Base-by-base conservation (phyloP, 2,329 filamentous ascomycete species). In the Shiraia bambusicola region DNA sequence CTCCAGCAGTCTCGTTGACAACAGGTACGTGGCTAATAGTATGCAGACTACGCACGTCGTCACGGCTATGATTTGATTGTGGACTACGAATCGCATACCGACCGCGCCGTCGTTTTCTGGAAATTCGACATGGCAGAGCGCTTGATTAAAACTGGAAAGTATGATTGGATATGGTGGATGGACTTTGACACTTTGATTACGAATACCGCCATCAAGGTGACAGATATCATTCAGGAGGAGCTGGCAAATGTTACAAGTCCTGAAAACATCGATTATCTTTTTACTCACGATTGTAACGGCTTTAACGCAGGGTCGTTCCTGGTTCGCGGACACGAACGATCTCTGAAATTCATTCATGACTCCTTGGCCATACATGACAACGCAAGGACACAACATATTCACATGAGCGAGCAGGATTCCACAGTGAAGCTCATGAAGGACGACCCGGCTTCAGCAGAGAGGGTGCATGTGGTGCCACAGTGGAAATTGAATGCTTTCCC, bases 151-250 rank as follows among this genome's bases (percentile, higher is more conserved):
- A 47, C 54, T 6, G 48, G 50, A 28, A 63, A 61, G 42, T 65
- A 66, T 42, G 66, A 71, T 40, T 72, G 69, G 70, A 59, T 72
- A 14, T 72, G 69, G 70, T 71, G 68, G 67, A 47, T 71, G 8
- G 69, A 72, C 47, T 69, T 69, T 30, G 69, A 72, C 45, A 70
- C 67, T 1, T 50, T 72, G 12, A 63, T 72, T 46, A 72, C 66
- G 11, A 70, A 71, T 37, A 69, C 66, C 12, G 52, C 58, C 4
- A 63, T 66, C 42, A 61, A 58, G 30, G 32, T 72, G 17, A 51
- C 58, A 7, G 58, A 69, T 32, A 59, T 72, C 34, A 65, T 72
- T 28, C 43, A 59, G 9, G 61, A 69, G 12, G 56, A 56, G 10
- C 49, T 72, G 10, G 44, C 39, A 6, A 65, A 66, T 12, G 52